These are phyloP conservation scores for Magnusiomyces magnusii DNA, from an alignment of 1,139 yeast genomes.

Conservation along the genomic window DNA sequence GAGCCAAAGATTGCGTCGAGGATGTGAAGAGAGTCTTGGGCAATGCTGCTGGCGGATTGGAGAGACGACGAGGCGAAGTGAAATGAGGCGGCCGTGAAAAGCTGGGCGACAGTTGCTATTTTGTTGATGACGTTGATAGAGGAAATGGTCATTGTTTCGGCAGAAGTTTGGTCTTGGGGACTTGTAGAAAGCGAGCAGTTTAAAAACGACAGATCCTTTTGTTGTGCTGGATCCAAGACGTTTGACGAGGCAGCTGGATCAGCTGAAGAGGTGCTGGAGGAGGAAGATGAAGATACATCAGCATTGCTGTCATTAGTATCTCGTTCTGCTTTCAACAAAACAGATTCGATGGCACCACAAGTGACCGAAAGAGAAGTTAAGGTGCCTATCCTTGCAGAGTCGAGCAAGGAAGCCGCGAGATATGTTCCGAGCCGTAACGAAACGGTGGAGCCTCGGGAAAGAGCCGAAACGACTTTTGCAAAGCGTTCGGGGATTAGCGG, in stretches of 20 bases:
- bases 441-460: constrained; percentile 28
- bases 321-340: constrained; percentile 27
- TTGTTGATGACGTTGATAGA: constrained; percentile 23
- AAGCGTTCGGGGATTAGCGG: constrained; percentile 27
- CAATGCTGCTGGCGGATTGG: constrained; percentile 24
- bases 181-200: background rate
- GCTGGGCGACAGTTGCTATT: constrained; percentile 28
- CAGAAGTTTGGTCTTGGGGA: constrained; percentile 1
- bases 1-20: constrained; percentile 32
- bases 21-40: constrained; percentile 31
- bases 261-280: background rate
- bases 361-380: constrained; percentile 27
- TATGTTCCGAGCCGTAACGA: constrained; percentile 28
- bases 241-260: background rate
- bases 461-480: constrained; percentile 26
- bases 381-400: constrained; percentile 26
- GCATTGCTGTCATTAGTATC: constrained; percentile 21
- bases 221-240: background rate
- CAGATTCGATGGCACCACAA: constrained; percentile 28
- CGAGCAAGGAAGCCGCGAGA: constrained; percentile 25
- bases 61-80: constrained; percentile 27
- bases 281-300: constrained; percentile 15
- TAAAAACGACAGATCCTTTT: background rate
- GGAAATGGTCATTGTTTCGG: constrained; percentile 21
- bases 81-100: constrained; percentile 29